These are phyloP conservation scores for Orychophragmus violaceus DNA, from an alignment of 345 rosid species.

Conservation along the genomic window DNA sequence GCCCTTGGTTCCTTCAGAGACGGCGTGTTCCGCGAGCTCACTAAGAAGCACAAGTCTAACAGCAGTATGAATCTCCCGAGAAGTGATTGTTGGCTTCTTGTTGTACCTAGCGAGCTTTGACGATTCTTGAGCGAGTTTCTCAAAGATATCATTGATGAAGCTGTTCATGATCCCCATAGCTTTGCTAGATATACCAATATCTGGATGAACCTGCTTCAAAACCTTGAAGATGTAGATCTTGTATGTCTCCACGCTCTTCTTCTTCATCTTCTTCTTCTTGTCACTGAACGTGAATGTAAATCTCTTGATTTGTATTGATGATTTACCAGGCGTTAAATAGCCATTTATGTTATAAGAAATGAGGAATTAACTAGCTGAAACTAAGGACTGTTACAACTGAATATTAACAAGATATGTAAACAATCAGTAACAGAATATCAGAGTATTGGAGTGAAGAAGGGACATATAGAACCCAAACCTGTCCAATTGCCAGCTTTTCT, in stretches of 20 bases:
- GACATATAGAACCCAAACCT: too few species aligned
- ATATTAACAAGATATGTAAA: too few species aligned
- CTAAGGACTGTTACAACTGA: too few species aligned
- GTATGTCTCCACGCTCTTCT: conserved; percentile 70
- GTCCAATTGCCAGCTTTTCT: too few species aligned
- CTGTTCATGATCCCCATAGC: conserved; percentile 78
- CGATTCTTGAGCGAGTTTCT: conserved; percentile 61
- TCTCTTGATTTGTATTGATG: too few species aligned
- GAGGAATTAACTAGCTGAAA: too few species aligned
- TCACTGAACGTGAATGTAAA: too few species aligned
- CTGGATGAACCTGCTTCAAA: conserved; percentile 51
- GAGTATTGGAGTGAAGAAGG: too few species aligned
- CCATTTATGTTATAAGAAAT: too few species aligned
- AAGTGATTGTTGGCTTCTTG: conserved; percentile 71
- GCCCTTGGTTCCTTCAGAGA: conserved; percentile 73
- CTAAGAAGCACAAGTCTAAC: conserved; percentile 68
- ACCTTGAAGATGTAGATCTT: conserved; percentile 79
- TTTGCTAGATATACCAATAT: conserved; percentile 50
- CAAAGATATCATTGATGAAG: conserved; percentile 64
- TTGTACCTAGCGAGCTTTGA: conserved; percentile 70
- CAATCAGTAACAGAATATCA: too few species aligned
- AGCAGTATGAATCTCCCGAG: conserved; percentile 73
- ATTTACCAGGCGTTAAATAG: too few species aligned
- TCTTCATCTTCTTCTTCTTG: conserved; percentile 58
- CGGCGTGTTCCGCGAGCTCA: conserved; percentile 70